Evolutionary conservation across 164 flowering plant species (phyloP), one percentile per base, ranked within the genome.

Genomic region (Vitis amurensis): DNA sequence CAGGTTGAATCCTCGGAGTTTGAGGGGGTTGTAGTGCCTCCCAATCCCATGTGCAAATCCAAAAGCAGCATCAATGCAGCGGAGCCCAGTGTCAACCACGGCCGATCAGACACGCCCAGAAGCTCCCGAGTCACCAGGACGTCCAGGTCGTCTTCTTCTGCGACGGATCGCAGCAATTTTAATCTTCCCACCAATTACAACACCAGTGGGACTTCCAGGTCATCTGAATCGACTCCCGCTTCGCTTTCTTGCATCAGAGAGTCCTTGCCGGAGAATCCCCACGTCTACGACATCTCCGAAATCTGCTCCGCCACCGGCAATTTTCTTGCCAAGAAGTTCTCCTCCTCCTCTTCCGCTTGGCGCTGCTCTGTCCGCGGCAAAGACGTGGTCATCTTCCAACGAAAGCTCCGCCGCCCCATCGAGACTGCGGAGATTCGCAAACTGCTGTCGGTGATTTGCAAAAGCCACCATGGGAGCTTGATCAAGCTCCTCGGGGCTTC

Each of bases 401-500:
- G 92, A 6, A 80, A 78, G 68, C 17, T 76, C 51, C 77, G 78
- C n/a, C 75, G 79, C 8, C 9, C 63, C 4, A 47, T 78, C 3
- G 64, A 71, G 2, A 7, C 63, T 10, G 14, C 71, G 1, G 71
- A 74, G 51, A 65, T 83, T 1, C 51, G 53, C 12, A 72, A 74
- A 4, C 57, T 52, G n/a, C 59, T 88, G 47, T 67, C 81, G 1
- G 44, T 66, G 23, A 68, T 85, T 16, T 81, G 79, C 72, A 66
- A 78, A 62, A 85, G 91, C 70, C 94, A 94, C 70, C 93, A 89
- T 68, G 63, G 69, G 15, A 84, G 88, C 73, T 37, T 94, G 23
- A 71, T 86, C 55, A 88, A 88, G 64, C 91, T 92, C 10, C 81
- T 86, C 51, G 98, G 97, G 8, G 93, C 90, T 9, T 84, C 89